A percentile compares a stretch with the other conserved stretches of the same genome.
These are phyloP conservation scores for Discostella stelligeroides DNA, from an alignment of 108 stramenopile species.

Conservation along the genomic window DNA sequence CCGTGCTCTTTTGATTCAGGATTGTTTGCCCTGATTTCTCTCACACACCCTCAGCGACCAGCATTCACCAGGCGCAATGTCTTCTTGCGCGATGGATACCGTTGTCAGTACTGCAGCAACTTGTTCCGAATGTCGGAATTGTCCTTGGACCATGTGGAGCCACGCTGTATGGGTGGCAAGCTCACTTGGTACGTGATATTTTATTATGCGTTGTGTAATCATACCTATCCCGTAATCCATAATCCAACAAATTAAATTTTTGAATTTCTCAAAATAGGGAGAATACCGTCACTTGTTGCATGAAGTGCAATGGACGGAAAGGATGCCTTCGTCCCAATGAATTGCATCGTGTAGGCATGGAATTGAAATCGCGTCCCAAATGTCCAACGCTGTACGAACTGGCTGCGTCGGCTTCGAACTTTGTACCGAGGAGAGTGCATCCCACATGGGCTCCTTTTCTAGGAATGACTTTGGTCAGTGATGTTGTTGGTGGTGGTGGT, in stretches of 20 bases:
- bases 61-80: conserved; percentile 88
- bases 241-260: too few relatives aligned
- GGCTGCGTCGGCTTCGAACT: conserved; percentile 61
- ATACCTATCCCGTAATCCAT: too few relatives aligned
- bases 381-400: conserved; percentile 70
- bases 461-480: conserved; percentile 14
- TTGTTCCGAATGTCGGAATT: conserved; percentile 73
- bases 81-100: conserved; percentile 84
- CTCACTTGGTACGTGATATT: conserved; percentile 64
- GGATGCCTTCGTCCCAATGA: conserved; percentile 59
- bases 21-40: not conserved
- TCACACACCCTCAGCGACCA: conserved; percentile 38
- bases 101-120: conserved; percentile 81
- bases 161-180: conserved; percentile 70
- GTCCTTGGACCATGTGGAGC: conserved; percentile 81
- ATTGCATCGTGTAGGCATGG: conserved; percentile 68
- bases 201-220: not conserved
- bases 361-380: conserved; percentile 48
- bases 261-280: conserved; percentile 58
- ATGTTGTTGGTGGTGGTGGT: conserved; percentile 2
- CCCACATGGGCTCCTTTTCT: conserved; percentile 82
- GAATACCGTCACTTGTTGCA: conserved; percentile 82
- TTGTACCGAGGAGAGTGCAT: conserved; percentile 80
- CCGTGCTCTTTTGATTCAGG: conserved; percentile 7
- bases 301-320: conserved; percentile 80